Base-by-base conservation (phyloP, 768 basidiomycete genomes). In the Lactarius sanguifluus region DNA sequence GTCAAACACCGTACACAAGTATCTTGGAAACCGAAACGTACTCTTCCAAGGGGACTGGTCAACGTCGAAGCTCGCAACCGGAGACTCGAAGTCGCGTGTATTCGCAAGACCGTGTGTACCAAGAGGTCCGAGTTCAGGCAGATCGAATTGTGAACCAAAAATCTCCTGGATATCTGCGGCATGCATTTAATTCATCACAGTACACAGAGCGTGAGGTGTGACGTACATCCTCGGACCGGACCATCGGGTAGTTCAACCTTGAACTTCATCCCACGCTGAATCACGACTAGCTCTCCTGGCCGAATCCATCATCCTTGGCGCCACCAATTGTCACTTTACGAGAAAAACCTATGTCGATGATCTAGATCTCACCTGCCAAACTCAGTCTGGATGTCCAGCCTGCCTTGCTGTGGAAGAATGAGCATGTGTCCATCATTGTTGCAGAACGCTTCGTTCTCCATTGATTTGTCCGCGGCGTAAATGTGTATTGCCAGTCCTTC, bases 31-130 rank as follows among this genome's bases (percentile, higher is more conserved):
- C 9, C 6, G 40, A 57, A 13, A 77, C 83, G 54, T 71, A 85
- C 83, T 80, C 70, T 85, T 77, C 86, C 87, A 85, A 23, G 80
- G 77, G 36, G 76, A 81, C 69, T 87, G 86, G 71, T 88, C 86
- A 64, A 88, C 77, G 59, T 88, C 86, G 72, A 89, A 89, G 64
- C 78, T 80, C 3, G 88, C 87, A n/a, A 88, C 73, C 0, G 87
- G 88, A 57, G 73, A 76, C 73, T 88, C 85, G 66, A 90, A 89
- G 73, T 89, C 88, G 38, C 86, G 80, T 30, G 81, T 69, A 67
- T 86, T 85, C 1, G 88, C 87, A n/a, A 90, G 79, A 10, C 87
- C 87, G 70, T 87, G 82, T 7, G 83, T 82, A 20, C 88, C 87
- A 18, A 89, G 76, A 20, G 87, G 86, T 3, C 88, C 87, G 8